Evolutionary conservation across 164 flowering plant species (phyloP), one percentile per base, ranked within the genome.

Genomic region (Nymphaea thermarum): DNA sequence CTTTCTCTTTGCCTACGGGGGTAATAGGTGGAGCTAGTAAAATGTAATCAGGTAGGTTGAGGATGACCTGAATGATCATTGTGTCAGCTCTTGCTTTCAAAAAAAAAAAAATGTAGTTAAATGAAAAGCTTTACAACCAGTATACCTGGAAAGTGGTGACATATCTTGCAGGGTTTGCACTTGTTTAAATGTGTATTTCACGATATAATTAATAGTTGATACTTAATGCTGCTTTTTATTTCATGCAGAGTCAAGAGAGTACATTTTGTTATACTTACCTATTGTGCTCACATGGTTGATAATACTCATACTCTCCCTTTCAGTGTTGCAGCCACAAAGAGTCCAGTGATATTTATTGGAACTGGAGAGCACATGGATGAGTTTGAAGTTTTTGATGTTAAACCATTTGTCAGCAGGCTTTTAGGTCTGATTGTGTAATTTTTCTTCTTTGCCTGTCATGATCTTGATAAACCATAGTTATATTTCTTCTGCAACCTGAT

Each of bases 281-380:
- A 11, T n/a, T n/a, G 6, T 61, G 63, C 63, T 61, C 63, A n/a
- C 3, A 61, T 4, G 8, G 6, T n/a, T 61, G 42, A 61, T 11
- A 36, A 6, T 2, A 61, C 6, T 61, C 16, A n/a, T 36, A 8
- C 16, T 61, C 6, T 61, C 16, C 16, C 68, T 15, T 76, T 69
- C 84, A 93, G 98, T 63, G 97, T 93, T 75, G 98, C 98, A 5
- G 97, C 98, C 43, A 93, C 98, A 59, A 93, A 93, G 81, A 91
- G 97, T 83, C 98, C 97, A 59, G 87, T 89, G 67, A 91, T 86
- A 74, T 91, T 91, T 71, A 88, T 93, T 76, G 98, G 99, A 70
- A 94, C 99, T 65, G 99, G 99, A 77, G 99, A 94, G 72, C 99
- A 94, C 74, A 94, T 94, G 96, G 99, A 91, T 75, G 99, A 94